Base-by-base conservation (phyloP, 2,329 filamentous ascomycete genomes). In the Fusarium temperatum region DNA sequence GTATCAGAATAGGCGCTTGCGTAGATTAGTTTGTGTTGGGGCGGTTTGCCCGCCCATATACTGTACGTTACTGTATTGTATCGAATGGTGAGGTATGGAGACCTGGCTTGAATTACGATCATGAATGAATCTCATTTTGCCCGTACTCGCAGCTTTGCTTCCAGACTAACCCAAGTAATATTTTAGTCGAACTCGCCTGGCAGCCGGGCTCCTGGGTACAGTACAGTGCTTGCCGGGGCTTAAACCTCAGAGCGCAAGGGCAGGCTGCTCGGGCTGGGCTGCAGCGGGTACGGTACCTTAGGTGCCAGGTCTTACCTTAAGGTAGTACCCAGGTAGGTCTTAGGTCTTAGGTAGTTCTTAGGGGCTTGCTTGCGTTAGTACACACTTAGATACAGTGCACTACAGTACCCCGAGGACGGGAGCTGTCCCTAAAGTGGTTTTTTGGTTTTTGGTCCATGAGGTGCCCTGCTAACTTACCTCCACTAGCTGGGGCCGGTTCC, bases 401-500 rank as follows among this genome's bases (percentile, higher is more conserved):
- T 65, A n/a, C 32, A 58, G 64, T 36, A 44, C 44, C 66, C 35
- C 54, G 38, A 56, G 15, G 45, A 58, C 50, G 61, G 44, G 51
- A 47, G 62, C 65, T 66, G 66, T 69, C 38, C 36, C 66, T 50
- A 56, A 70, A 58, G 50, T 70, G 66, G 42, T 63, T 60, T 60
- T 59, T 66, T 60, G 64, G 71, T 57, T 68, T 59, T 66, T 54
- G 70, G 68, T 71, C 30, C 10, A 53, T 36, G 50, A 53, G n/a
- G 30, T 53, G 30, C 50, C 30, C 50, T 26, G 50, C 30, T 53
- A 36, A 53, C 50, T 26, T 35, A 36, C n/a, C 30, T 53, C 50
- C 30, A 72, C 69, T 77, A 76, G 69, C 76, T 79, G 75, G 76
- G 71, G 78, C 78, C 79, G 77, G 76, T 74, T 79, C 74, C 76